Base-by-base conservation (phyloP, 768 basidiomycete species). In the Tricholoma hemisulphureum region DNA sequence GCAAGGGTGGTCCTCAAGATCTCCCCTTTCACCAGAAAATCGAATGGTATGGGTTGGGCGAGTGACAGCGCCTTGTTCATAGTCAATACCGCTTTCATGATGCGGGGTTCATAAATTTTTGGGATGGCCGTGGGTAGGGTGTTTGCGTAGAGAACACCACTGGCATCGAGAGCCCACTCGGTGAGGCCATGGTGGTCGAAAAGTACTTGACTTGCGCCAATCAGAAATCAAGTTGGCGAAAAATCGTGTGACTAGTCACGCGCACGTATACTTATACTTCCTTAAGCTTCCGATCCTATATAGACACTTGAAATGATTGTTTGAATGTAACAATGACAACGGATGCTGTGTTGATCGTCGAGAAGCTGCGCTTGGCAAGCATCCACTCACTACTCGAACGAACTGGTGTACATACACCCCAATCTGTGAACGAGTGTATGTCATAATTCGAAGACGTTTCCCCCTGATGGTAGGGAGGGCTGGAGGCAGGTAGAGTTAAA, bases 31-130 rank as follows among this genome's bases (percentile, higher is more conserved):
- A 97, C 77, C 45, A 99, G 73, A 71, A 98, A 98, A 71, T 99
- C 95, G 69, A 98, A 98, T 0, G 95, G 95, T 2, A 96, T 78
- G 0, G 91, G 86, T 55, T 84, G 83, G 0, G 80, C 70, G 16
- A 89, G 83, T 23, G 83, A 80, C 24, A 98, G 78, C 1, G 95
- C 92, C 68, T 97, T 97, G 77, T 99, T 99, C 58, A 98, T 29
- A 99, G 88, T 65, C 98, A 96, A 71, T 91, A 98, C n/a, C 96
- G 86, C 57, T 82, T 84, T 95, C 95, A 98, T 71, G 83, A 76
- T 1, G 86, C 79, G 2, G 97, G 96, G 14, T 98, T 88, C 85
- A 97, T 87, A 69, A 93, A 98, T 67, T 93, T 93, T 70, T 95
- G 91, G 1, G 86, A 80, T 0, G 90, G 94, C 11, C 96, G 82